Conservation (phyloP, 768 basidiomycete genomes). For the Auriculariales sp. region DNA sequence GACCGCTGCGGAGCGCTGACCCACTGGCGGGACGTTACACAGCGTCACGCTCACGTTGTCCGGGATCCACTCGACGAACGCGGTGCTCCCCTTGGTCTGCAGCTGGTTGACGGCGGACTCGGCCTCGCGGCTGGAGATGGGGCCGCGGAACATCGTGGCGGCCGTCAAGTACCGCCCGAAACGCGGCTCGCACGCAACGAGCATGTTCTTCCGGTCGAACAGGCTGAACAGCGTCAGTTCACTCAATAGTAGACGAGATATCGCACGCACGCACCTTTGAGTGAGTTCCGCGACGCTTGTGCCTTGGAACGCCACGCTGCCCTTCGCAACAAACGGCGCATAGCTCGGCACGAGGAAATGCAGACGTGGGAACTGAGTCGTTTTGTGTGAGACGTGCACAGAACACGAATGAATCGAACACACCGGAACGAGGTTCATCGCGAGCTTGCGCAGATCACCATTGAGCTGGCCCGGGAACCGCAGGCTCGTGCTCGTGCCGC, state of each 20-base stretch:
- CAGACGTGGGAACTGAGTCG: slow-evolving; percentile 58
- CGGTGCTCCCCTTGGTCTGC: slow-evolving; percentile 56
- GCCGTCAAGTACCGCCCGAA: slow-evolving; percentile 72
- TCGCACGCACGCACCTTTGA: slow-evolving; percentile 36
- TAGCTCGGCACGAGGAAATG: slow-evolving; percentile 96
- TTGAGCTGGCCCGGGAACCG: slow-evolving; percentile 20
- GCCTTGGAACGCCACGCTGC: slow-evolving; percentile 43
- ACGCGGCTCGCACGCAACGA: slow-evolving; percentile 73
- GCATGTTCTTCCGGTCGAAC: slow-evolving; percentile 65
- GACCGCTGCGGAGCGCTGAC: slow-evolving; percentile 41
- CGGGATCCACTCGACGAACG: slow-evolving; percentile 89
- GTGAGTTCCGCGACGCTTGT: slow-evolving; percentile 57
- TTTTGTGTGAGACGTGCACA: too few relatives aligned
- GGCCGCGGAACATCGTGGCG: slow-evolving; percentile 77
- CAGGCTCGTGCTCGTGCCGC: slow-evolving; percentile 23
- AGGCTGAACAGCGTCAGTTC: slow-evolving; percentile 26
- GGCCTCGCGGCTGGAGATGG: slow-evolving; percentile 69
- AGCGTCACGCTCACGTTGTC: slow-evolving; percentile 79
- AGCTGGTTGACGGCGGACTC: slow-evolving; percentile 60
- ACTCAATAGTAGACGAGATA: background rate
- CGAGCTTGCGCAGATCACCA: slow-evolving; percentile 21
- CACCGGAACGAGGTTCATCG: slow-evolving; percentile 31
- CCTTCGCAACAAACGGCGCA: slow-evolving; percentile 70
- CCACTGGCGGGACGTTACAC: slow-evolving; percentile 73
- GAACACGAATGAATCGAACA: too few relatives aligned